A percentile compares a stretch with the other conserved stretches of the same genome.
These are phyloP conservation scores for Acanthochlamys bracteata DNA, from an alignment of 106 monocot genomes.

Conservation along the genomic window DNA sequence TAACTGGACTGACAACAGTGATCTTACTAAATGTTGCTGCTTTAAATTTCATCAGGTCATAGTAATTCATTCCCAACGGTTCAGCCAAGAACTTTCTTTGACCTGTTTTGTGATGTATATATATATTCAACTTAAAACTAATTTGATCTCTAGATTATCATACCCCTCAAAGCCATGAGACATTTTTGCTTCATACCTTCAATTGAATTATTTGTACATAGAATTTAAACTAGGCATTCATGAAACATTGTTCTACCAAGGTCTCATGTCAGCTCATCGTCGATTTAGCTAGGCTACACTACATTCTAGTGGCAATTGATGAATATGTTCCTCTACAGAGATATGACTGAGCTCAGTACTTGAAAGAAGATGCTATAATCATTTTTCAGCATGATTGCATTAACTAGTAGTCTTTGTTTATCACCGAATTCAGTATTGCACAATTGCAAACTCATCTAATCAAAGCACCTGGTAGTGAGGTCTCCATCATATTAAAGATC, in stretches of 20 bases:
- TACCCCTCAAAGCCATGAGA: no score
- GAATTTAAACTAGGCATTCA: background rate
- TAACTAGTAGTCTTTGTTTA: background rate
- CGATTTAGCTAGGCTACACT: background rate
- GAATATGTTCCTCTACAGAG: background rate
- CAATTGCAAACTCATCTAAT: background rate
- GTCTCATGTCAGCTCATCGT: background rate
- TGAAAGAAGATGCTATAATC: background rate
- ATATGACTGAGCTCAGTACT: background rate
- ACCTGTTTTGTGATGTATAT: no score
- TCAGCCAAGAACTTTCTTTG: no score
- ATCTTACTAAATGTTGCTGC: background rate
- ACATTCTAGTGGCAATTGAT: background rate
- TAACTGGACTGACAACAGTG: background rate
- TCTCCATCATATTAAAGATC: background rate
- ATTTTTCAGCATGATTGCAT: background rate
- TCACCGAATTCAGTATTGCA: background rate
- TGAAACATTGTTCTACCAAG: background rate
- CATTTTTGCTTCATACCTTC: no score
- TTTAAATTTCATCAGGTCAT: no score
- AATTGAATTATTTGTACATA: no score
- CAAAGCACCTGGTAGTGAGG: background rate
- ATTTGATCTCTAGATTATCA: no score
- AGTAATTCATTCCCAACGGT: no score
- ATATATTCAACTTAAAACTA: no score